These are phyloP conservation scores for Cytospora chrysosperma DNA, from an alignment of 2,329 filamentous ascomycete genomes.

Conservation along the genomic window DNA sequence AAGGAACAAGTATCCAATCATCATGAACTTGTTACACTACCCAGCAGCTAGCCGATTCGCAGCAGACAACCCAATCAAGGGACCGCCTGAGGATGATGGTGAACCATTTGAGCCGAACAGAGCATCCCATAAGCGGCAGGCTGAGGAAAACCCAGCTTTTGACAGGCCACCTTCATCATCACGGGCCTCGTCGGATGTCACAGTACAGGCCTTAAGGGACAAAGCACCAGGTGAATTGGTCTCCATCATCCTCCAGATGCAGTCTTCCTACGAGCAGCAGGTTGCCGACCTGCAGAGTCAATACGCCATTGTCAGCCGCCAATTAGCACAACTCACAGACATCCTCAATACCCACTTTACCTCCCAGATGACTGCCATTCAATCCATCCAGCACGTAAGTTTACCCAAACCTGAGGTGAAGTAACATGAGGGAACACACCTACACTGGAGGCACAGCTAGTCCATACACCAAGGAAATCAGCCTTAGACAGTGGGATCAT, in stretches of 20 bases:
- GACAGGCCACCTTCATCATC: neutral
- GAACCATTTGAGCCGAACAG: constrained; percentile 4
- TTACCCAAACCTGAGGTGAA: neutral
- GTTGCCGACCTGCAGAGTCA: constrained; percentile 35
- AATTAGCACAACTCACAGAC: constrained; percentile 36
- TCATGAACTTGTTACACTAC: neutral
- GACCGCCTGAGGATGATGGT: constrained; percentile 19
- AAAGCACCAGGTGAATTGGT: constrained; percentile 37
- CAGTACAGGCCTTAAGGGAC: constrained; percentile 31
- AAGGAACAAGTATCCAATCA: too few species aligned
- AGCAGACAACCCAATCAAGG: constrained; percentile 24
- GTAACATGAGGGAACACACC: too few species aligned
- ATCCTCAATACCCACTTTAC: constrained; percentile 30
- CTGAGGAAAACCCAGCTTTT: neutral
- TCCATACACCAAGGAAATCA: too few species aligned
- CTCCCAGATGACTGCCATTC: constrained; percentile 32
- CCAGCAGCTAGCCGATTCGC: neutral
- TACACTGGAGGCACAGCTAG: too few species aligned
- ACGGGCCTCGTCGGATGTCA: neutral
- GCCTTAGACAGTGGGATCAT: too few species aligned
- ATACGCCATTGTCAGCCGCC: constrained; percentile 35
- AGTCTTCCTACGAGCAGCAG: constrained; percentile 36
- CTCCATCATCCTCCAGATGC: constrained; percentile 36
- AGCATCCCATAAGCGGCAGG: constrained; percentile 3
- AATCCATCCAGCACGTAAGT: constrained; percentile 35